These are phyloP conservation scores for Colletotrichum scovillei DNA, from an alignment of 2,329 filamentous ascomycete species.

Conservation along the genomic window DNA sequence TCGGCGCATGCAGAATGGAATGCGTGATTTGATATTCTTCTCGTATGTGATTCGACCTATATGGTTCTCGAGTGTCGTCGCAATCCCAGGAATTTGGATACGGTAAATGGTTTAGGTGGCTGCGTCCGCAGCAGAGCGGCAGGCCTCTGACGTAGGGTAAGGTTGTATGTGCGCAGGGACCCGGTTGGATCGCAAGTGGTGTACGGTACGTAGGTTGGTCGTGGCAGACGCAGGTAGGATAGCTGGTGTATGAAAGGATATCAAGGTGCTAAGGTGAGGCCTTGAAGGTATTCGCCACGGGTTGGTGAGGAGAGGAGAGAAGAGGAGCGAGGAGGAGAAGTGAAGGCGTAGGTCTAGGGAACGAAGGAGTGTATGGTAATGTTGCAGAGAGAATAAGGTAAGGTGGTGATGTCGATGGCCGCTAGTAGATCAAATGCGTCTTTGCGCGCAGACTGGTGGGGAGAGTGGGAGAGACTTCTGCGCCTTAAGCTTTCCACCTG, in stretches of 20 bases:
- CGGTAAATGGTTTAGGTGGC: constrained; percentile 14
- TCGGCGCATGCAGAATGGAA: constrained; percentile 21
- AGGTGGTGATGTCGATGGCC: constrained; percentile 22
- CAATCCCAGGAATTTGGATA: neutral
- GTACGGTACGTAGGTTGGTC: neutral
- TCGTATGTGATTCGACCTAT: neutral
- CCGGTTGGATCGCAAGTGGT: constrained; percentile 9
- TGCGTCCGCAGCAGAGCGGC: constrained; percentile 16
- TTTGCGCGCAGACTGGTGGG: constrained; percentile 11
- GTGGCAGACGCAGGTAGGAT: neutral
- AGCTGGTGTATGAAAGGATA: neutral
- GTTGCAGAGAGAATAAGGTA: neutral
- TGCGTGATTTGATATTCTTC: neutral
- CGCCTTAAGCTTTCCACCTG: constrained; percentile 31
- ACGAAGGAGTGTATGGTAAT: constrained; percentile 6
- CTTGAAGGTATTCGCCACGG: neutral
- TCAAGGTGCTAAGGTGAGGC: neutral
- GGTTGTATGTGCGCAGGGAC: neutral
- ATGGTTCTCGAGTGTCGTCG: neutral
- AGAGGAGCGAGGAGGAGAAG: neutral
- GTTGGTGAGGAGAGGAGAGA: neutral
- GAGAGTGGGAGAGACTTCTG: constrained; percentile 9
- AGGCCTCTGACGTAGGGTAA: constrained; percentile 28
- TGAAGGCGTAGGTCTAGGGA: constrained; percentile 1
- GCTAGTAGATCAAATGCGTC: constrained; percentile 11